Base-by-base conservation (phyloP, 2,329 filamentous ascomycete genomes). In the Arthrobotrys conoides region DNA sequence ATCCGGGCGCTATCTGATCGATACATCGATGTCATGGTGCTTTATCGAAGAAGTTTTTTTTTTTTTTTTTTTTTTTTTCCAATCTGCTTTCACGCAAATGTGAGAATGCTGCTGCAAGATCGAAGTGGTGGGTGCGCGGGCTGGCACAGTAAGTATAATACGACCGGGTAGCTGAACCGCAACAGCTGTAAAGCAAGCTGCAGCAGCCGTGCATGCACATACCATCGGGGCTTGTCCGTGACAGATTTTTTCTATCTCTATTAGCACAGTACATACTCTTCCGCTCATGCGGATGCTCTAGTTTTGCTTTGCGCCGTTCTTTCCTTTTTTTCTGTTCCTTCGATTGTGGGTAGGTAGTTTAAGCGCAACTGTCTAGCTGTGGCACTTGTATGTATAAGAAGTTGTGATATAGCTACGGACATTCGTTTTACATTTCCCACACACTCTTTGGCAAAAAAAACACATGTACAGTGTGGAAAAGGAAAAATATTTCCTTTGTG, bases 401-500 rank as follows among this genome's bases (percentile, higher is more conserved):
- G 44, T 18, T 49, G 63, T 66, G 18, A 66, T 66, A 66, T 66
- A 66, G 63, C 36, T 22, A 51, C 38, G 2, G 18, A 24, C 24
- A 5, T 51, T 53, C 22, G 44, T 64, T 71, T 44, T 55, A 46
- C 18, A 38, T 70, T 63, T 70, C 33, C 49, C 53, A 61, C 53
- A 61, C 57, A 61, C 57, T 44, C 36, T 30, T 27, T 71, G 41
- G 41, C n/a, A n/a, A n/a, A n/a, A n/a, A n/a, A n/a, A n/a, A n/a
- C n/a, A n/a, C n/a, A n/a, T 27, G 14, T n/a, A 6, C 14, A 14
- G 33, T 41, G 53, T 24, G 55, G 20, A 61, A 44, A 61, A 27
- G 55, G 67, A 71, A 63, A 71, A 71, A 64, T 36, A 46, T 59
- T 49, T 49, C 30, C 53, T 59, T 59, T 46, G 61, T 65, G 46